A percentile compares a stretch with the other conserved stretches of the same genome.
Conservation (phyloP, 495 filamentous ascomycete genomes). For the Margaritispora aquatica region DNA sequence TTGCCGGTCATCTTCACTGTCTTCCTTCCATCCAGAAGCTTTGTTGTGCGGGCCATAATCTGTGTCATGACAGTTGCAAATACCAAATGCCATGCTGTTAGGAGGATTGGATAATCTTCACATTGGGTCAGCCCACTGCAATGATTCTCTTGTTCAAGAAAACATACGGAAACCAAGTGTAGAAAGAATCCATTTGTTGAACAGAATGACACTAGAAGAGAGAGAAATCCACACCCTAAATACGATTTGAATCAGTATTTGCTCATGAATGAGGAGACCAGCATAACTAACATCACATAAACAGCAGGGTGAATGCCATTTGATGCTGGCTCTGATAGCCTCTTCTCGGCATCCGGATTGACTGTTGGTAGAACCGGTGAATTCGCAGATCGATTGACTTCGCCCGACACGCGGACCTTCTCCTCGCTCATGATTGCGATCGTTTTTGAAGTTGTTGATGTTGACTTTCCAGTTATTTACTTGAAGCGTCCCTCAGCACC, state of each 20-base stretch:
- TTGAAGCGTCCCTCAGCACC: not conserved
- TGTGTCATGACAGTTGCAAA: slow-evolving; percentile 92
- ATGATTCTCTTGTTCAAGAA: slow-evolving; percentile 14
- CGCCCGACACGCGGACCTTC: slow-evolving; percentile 74
- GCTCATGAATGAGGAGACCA: not conserved
- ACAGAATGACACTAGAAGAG: slow-evolving; percentile 90
- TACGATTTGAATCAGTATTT: not conserved
- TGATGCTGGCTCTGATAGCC: slow-evolving; percentile 55
- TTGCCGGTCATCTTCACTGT: slow-evolving; percentile 89
- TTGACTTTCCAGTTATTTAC: not conserved
- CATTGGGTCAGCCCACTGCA: slow-evolving; percentile 26
- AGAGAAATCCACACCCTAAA: slow-evolving; percentile 80
- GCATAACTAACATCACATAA: slow-evolving; percentile 73
- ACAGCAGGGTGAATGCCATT: slow-evolving; percentile 71
- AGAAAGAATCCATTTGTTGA: slow-evolving; percentile 97
- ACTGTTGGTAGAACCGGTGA: slow-evolving; percentile 70
- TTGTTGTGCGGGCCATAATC: slow-evolving; percentile 77
- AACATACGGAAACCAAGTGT: slow-evolving; percentile 59
- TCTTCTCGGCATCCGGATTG: slow-evolving; percentile 71
- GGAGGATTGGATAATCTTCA: slow-evolving; percentile 58
- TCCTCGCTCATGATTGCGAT: slow-evolving; percentile 58
- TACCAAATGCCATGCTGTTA: slow-evolving; percentile 88
- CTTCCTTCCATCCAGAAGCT: slow-evolving; percentile 81
- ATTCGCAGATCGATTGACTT: slow-evolving; percentile 50
- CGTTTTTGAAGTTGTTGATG: not conserved